A percentile compares a stretch with the other conserved stretches of the same genome.
Evolutionary conservation across 2,329 filamentous ascomycete genomes (phyloP).

Genomic region (Colletotrichum gigasporum): DNA sequence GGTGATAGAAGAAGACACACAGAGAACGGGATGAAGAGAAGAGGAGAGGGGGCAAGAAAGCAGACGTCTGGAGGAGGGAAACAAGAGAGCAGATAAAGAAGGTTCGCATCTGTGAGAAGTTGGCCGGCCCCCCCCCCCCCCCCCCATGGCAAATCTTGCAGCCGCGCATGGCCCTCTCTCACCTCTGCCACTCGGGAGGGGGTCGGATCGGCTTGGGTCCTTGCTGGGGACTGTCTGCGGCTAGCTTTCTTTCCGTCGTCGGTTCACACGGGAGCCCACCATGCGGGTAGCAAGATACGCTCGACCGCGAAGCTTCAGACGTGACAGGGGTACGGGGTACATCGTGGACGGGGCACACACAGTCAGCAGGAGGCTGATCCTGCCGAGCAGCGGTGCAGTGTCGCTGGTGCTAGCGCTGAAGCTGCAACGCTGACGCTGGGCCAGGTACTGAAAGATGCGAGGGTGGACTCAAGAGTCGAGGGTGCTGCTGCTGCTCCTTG

Average conservation of each 20-base stretch:
- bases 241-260: slow-evolving; percentile 34
- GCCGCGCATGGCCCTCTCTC: slow-evolving; percentile 24
- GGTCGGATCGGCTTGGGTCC: slow-evolving; percentile 29
- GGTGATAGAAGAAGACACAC: slow-evolving; percentile 42
- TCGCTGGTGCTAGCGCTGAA: neutral
- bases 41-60: slow-evolving; percentile 35
- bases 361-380: slow-evolving; percentile 11
- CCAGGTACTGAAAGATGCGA: too few species aligned
- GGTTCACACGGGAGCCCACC: slow-evolving; percentile 30
- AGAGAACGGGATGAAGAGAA: slow-evolving; percentile 33
- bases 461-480: neutral
- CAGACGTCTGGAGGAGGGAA: slow-evolving; percentile 34
- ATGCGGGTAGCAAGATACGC: slow-evolving; percentile 32
- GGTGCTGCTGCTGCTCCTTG: neutral
- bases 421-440: neutral
- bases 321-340: slow-evolving; percentile 21
- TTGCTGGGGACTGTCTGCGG: slow-evolving; percentile 33
- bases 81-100: slow-evolving; percentile 31
- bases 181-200: slow-evolving; percentile 21
- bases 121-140: slow-evolving; percentile 3
- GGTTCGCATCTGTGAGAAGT: slow-evolving; percentile 4
- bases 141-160: slow-evolving; percentile 5
- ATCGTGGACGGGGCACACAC: neutral
- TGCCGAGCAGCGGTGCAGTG: too few species aligned
- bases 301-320: slow-evolving; percentile 33